Evolutionary conservation across 176 grass and related monocot genomes (phyloP), one percentile per base, ranked within the genome.

Genomic region (Zoysia pacifica): DNA sequence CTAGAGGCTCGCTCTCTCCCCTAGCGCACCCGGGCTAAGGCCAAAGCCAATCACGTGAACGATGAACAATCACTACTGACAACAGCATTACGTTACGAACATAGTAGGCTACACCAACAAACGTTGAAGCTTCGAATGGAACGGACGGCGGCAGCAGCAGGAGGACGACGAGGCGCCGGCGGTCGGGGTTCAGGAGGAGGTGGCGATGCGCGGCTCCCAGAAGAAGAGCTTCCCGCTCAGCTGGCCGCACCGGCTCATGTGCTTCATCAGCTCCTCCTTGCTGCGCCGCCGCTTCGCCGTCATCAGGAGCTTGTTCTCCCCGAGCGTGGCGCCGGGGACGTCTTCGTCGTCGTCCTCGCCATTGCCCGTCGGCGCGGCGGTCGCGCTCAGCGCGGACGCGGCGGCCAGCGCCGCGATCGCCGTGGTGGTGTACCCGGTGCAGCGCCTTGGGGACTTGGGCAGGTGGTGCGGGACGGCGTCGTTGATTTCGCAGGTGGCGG

Each of bases 251-350:
- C 93, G 91, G 69, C 96, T 69, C 81, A 89, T 83, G 90, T 93
- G 68, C 67, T 76, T 84, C 7, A 87, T 83, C 13, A 99, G 81
- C 84, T 95, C 77, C 84, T 91, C 88, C 79, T 87, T 94, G 84
- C 79, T 87, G 46, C 88, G 83, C 60, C 84, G 82, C 65, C 85
- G 81, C 62, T 73, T 90, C 7, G 88, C 81, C 3, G 88, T 99
- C 88, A 99, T 91, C n/a, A 93, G 88, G 35, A 99, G 54, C 82
- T 93, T 95, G 76, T 83, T 76, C 83, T 93, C 67, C 28, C 90
- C 14, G 76, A 87, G 35, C 65, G 89, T 65, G 93, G 78, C 11
- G 62, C 79, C 13, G 77, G 77, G 39, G 77, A 68, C 77, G 39
- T 1, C 48, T 79, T 65, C 61, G 35, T 82, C 20, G 3, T 62